Evolutionary conservation across 148 eudicot genomes (phyloP).

Genomic region (Cornus controversa): DNA sequence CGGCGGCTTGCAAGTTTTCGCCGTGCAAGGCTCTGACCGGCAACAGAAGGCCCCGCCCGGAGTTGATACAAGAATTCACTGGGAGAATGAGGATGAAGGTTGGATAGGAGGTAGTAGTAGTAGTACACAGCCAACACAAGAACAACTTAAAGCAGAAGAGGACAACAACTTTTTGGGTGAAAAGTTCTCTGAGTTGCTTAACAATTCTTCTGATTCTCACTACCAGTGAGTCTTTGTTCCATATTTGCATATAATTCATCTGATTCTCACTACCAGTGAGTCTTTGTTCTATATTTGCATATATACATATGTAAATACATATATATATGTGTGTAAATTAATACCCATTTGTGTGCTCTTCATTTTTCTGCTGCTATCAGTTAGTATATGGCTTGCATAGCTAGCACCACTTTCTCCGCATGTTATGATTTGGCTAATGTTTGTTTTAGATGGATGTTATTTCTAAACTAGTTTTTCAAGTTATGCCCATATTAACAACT

Average conservation of each 20-base stretch:
- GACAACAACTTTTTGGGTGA: conserved; percentile 46
- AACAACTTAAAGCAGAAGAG: conserved; percentile 3
- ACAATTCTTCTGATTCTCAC: conserved; percentile 70
- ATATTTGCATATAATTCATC: too few species aligned
- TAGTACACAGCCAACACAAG: background rate
- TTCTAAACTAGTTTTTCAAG: too few species aligned
- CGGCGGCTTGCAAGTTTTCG: conserved; percentile 16
- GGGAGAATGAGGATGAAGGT: conserved; percentile 89
- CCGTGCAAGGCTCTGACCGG: conserved; percentile 30
- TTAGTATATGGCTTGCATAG: too few species aligned
- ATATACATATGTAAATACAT: background rate
- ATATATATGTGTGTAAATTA: background rate
- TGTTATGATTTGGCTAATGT: too few species aligned
- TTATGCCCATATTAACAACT: too few species aligned
- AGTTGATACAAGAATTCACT: conserved; percentile 79
- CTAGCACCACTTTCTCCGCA: too few species aligned
- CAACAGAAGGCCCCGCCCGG: conserved; percentile 46
- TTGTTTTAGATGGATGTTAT: too few species aligned
- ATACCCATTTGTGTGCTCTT: too few species aligned
- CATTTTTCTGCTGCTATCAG: too few species aligned
- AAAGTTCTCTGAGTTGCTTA: conserved; percentile 69
- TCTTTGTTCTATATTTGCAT: background rate
- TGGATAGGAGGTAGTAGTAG: conserved; percentile 62
- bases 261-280: conserved; percentile 80
- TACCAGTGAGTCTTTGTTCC: conserved; percentile 74